Conservation (phyloP, 768 basidiomycete genomes). For the Tubosaeta sp. region DNA sequence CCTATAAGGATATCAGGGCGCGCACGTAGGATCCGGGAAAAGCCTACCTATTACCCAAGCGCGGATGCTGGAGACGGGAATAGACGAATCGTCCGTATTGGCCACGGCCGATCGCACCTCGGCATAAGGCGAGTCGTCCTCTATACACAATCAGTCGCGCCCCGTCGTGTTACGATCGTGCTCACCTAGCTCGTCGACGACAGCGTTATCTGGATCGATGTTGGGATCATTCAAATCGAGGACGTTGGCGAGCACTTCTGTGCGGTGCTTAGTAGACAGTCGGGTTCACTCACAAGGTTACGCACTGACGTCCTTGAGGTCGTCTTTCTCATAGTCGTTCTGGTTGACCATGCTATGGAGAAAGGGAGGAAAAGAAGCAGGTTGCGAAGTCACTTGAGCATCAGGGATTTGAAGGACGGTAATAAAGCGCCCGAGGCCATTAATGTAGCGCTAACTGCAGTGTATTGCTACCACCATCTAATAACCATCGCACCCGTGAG, state of each 20-base stretch:
- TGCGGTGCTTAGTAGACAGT: too few relatives aligned
- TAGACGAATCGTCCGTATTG: conserved; percentile 56
- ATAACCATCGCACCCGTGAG: too few relatives aligned
- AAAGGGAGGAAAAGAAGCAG: neutral
- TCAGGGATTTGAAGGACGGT: neutral
- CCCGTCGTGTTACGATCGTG: neutral
- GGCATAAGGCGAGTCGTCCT: conserved; percentile 47
- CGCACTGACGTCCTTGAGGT: conserved; percentile 7
- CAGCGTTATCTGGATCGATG: conserved; percentile 21
- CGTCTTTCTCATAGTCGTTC: conserved; percentile 13
- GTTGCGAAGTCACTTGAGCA: neutral
- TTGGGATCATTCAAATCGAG: conserved; percentile 37
- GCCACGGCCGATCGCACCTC: conserved; percentile 1
- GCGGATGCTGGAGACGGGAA: conserved; percentile 57
- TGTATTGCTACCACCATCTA: too few relatives aligned
- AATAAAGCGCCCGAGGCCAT: neutral
- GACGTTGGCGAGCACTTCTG: conserved; percentile 4
- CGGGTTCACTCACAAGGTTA: neutral
- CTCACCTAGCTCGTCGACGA: conserved; percentile 19
- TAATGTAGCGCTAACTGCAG: too few relatives aligned
- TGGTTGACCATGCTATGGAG: conserved; percentile 13
- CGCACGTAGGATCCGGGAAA: fast-evolving
- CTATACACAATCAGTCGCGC: conserved; percentile 24
- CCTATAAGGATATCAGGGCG: conserved; percentile 11
- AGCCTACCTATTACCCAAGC: conserved; percentile 52